Conservation (phyloP, 1,139 yeast species). For the Pneumocystis oryctolagi region DNA sequence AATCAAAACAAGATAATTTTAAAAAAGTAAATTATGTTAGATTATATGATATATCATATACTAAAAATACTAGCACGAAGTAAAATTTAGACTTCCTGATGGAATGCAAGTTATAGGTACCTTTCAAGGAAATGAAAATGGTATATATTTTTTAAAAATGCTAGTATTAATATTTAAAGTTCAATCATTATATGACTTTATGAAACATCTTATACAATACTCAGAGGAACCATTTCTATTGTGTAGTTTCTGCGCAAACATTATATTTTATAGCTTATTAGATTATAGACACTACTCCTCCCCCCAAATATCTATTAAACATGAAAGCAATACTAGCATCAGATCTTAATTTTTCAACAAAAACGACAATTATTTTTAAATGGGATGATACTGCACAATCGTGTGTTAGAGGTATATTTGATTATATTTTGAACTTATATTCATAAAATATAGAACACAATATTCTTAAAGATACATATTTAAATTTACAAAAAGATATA, state of each 20-base stretch:
- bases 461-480: not conserved
- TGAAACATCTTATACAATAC: not conserved
- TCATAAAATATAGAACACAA: not conserved
- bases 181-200: not conserved
- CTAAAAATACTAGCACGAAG: not conserved
- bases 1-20: not conserved
- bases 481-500: not conserved
- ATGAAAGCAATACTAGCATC: not conserved
- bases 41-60: not conserved
- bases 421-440: not conserved
- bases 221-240: not conserved
- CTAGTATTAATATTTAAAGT: not conserved
- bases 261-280: not conserved
- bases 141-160: not conserved
- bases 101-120: constrained; percentile 5
- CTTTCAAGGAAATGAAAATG: not conserved
- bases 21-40: not conserved
- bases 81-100: constrained; percentile 6
- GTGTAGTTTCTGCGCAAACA: not conserved
- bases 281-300: not conserved
- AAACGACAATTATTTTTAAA: not conserved
- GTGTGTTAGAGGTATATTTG: not conserved
- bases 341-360: not conserved
- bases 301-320: not conserved
- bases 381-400: not conserved